phyloP scores from a whole-genome alignment of 208 protist species.

The Trypanosoma conorhini region DNA sequence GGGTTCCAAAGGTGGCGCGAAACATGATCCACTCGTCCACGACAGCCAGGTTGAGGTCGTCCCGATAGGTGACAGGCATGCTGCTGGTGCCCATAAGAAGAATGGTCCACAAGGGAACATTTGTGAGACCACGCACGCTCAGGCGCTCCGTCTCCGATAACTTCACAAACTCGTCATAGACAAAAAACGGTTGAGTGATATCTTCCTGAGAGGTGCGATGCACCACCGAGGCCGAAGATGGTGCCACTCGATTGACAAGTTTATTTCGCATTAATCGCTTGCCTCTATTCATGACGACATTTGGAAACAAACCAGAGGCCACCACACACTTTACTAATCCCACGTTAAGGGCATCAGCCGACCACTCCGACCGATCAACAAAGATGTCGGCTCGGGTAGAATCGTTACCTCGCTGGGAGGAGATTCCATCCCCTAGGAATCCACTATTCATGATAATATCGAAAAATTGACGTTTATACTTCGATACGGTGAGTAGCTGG shows the following conservation, averaged over 20 bases:
- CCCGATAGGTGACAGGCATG: slow-evolving; percentile 50
- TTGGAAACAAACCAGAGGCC: slow-evolving; percentile 61
- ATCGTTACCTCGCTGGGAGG: slow-evolving; percentile 1
- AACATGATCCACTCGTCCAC: slow-evolving; percentile 84
- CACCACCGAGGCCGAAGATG: slow-evolving; percentile 53
- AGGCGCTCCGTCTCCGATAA: slow-evolving; percentile 33
- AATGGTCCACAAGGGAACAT: slow-evolving; percentile 69
- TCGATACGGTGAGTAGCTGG: slow-evolving; percentile 52
- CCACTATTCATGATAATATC: slow-evolving; percentile 50
- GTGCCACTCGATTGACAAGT: slow-evolving; percentile 38
- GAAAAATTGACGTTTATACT: slow-evolving; percentile 79
- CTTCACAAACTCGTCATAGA: slow-evolving; percentile 62
- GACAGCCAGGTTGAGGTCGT: slow-evolving; percentile 58
- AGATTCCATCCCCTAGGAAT: slow-evolving; percentile 35
- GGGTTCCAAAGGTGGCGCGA: slow-evolving; percentile 41
- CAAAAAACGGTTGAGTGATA: slow-evolving; percentile 65
- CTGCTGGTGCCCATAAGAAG: slow-evolving; percentile 57
- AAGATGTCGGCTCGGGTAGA: slow-evolving; percentile 38
- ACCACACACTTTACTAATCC: slow-evolving; percentile 71
- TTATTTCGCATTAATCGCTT: slow-evolving; percentile 50
- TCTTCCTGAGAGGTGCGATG: slow-evolving; percentile 32
- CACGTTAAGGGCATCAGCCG: slow-evolving; percentile 53
- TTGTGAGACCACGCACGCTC: slow-evolving; percentile 43
- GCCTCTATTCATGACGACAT: slow-evolving; percentile 57
- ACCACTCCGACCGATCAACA: slow-evolving; percentile 63